Base-by-base conservation (phyloP, 805 yeast genomes). In the Saturnispora besseyi region DNA sequence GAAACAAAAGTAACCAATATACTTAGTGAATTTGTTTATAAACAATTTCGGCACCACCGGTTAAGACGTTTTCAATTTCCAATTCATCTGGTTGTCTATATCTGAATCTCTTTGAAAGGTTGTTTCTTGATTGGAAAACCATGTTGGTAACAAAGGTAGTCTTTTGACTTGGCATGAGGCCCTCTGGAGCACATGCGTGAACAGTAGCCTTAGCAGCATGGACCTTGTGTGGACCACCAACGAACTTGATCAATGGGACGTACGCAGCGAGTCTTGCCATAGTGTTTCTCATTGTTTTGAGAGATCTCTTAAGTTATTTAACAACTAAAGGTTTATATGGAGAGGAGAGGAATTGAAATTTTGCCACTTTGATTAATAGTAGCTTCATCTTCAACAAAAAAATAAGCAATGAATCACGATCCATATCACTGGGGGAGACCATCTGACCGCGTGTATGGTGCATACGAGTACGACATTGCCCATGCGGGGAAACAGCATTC, bases 371-470 rank as follows among this genome's bases (percentile, higher is more conserved):
- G 18, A 38, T 13, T 24, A 13, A 38, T 21, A n/a, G 12, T 24
- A 3, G 11, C 12, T 36, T 36, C 40, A 36, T 36, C 40, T 36
- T 18, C n/a, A 41, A 41, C 31, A 11, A 13, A 22, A 13, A 13
- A 37, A 10, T 36, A 10, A 38, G 13, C 28, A 21, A 93, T 91
- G 99, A 86, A 91, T 62, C 98, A 93, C 87, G 87, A 85, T 74
- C 98, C 96, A 55, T 81, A 75, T 60, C 75, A 76, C 59, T 91
- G 99, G 99, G 99, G 98, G 22, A 86, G 97, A 70, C 98, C 98
- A 52, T 74, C 84, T 37, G 81, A 85, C 63, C 79, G 77, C 41
- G 75, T 81, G 1, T 93, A 93, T 61, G 99, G 99, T 15, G 64
- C 71, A 7, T 93, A 90, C 71, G 86, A 84, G 65, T 74, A 74